These are phyloP conservation scores for Andrographis paniculata DNA, from an alignment of 305 asterid genomes.

Conservation along the genomic window DNA sequence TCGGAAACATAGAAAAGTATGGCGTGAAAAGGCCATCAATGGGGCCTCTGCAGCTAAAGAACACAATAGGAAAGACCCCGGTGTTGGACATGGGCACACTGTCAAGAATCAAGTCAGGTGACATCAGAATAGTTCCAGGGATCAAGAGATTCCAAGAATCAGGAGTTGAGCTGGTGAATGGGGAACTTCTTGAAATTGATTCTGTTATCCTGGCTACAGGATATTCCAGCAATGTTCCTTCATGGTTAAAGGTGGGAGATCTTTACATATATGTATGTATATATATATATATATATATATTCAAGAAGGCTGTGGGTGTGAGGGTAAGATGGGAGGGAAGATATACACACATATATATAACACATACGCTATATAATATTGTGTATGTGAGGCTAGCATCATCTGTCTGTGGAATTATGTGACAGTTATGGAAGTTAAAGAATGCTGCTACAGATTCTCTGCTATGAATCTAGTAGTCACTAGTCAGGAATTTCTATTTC, in stretches of 20 bases:
- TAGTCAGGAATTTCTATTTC: too few species aligned
- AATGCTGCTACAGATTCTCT: conserved; percentile 36
- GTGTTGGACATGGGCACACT: conserved; percentile 81
- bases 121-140: conserved; percentile 65
- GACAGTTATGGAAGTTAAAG: conserved; percentile 68
- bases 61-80: conserved; percentile 66
- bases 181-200: conserved; percentile 51
- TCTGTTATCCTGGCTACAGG: conserved; percentile 80
- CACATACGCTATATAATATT: too few species aligned
- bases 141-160: conserved; percentile 48
- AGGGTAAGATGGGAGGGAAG: background rate
- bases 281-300: too few species aligned
- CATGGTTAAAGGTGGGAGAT: conserved; percentile 74
- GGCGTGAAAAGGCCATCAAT: conserved; percentile 55
- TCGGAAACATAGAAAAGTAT: conserved; percentile 54
- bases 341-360: background rate
- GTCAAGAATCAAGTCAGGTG: conserved; percentile 57
- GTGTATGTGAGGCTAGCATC: background rate
- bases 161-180: conserved; percentile 61
- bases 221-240: conserved; percentile 83
- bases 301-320: background rate
- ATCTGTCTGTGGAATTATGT: conserved; percentile 27
- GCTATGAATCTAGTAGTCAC: conserved; percentile 17
- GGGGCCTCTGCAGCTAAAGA: conserved; percentile 75
- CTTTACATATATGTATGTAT: too few species aligned